Evolutionary conservation across 106 monocot species (phyloP), one percentile per base, ranked within the genome.

Genomic region (Apostasia shenzhenica): DNA sequence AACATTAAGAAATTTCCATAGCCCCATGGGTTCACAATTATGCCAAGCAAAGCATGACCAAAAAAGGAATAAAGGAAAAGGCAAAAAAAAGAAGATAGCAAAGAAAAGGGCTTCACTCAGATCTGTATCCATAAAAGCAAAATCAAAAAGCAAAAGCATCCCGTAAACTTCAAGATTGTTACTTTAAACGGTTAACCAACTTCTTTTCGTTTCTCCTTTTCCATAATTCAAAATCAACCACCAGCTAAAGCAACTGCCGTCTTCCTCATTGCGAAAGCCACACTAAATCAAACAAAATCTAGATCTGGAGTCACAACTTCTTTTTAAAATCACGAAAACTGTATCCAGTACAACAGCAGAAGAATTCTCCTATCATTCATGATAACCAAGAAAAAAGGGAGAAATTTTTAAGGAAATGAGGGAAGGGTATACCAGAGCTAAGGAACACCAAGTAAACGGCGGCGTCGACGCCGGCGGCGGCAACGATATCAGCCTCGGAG

Each of bases 371-470:
- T 26, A 26, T 26, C 26, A 26, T 26, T 26, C 26, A 26, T 26
- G 26, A 26, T 26, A 26, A 26, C 26, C 26, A 26, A 26, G 13
- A 66, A 5, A 5, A 0, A 50, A 49, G 45, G 8, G 6, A 38
- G 13, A 59, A 26, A 26, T 26, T 26, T 26, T 26, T 26, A 26
- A 26, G 26, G 26, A 26, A 73, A 50, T 57, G 1, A 26, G 48
- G 6, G 7, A 14, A 6, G 1, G 7, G 39, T 2, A 54, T 68
- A 97, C 95, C 89, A 54, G 92, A 75, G 69, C 74, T 45, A 44
- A 97, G 92, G 71, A 97, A 97, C 50, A 97, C 62, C 78, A 97
- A 71, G 75, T 97, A 97, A 14, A 89, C 80, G 26, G 89, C 84
- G 49, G 89, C 77, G 57, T 97, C 95, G 41, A 92, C 84, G 2